A percentile compares a stretch with the other conserved stretches of the same genome.
phyloP scores from a whole-genome alignment of 768 basidiomycete species.

The Tephrocybe sp. region DNA sequence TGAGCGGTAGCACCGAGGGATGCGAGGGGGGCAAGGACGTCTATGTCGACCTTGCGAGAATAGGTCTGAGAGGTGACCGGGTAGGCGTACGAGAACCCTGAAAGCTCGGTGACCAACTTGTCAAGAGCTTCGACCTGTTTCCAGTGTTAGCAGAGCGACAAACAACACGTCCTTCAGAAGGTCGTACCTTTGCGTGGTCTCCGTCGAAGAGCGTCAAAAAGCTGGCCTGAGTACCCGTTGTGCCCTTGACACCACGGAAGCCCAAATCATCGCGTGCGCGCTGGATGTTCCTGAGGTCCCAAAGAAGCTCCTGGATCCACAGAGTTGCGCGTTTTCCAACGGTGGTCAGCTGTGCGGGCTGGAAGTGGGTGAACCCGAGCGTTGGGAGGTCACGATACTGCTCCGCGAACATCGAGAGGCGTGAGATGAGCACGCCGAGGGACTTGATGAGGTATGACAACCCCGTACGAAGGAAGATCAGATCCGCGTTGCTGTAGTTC shows the following conservation, averaged over 20 bases:
- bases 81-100: constrained; percentile 92
- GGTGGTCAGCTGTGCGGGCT: constrained; percentile 97
- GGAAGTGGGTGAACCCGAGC: constrained; percentile 98
- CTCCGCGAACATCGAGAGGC: constrained; percentile 81
- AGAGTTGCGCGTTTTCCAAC: constrained; percentile 96
- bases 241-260: constrained; percentile 99
- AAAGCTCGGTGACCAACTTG: constrained; percentile 83
- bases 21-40: constrained; percentile 87
- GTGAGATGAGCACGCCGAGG: constrained; percentile 87
- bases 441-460: constrained; percentile 83
- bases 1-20: constrained; percentile 94
- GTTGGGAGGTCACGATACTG: constrained; percentile 89
- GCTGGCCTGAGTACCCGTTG: constrained; percentile 96
- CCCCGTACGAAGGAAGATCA: constrained; percentile 92
- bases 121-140: constrained; percentile 85
- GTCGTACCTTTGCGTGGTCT: constrained; percentile 82
- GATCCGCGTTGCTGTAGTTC: constrained; percentile 84
- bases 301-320: constrained; percentile 97
- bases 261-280: constrained; percentile 90
- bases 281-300: constrained; percentile 93
- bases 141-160: background rate
- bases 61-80: constrained; percentile 99
- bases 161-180: background rate
- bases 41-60: constrained; percentile 95
- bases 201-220: constrained; percentile 95